phyloP scores from a whole-genome alignment of 345 rosid species.

The Salix koriyanagi region DNA sequence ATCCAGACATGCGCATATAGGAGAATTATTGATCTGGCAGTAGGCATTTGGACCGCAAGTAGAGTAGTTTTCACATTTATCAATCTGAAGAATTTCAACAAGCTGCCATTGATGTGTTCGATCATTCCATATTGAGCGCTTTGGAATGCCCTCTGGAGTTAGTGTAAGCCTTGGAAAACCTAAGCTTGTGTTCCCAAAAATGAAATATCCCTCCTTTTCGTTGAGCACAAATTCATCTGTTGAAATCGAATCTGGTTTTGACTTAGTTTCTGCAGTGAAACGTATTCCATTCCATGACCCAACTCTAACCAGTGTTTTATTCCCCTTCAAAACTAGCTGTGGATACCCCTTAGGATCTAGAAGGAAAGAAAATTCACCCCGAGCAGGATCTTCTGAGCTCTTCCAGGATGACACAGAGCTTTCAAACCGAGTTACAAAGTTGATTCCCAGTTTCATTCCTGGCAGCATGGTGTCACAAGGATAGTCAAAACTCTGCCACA shows the following conservation, averaged over 20 bases:
- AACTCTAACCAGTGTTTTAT: not conserved
- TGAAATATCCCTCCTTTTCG: not conserved
- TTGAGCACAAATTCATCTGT: not conserved
- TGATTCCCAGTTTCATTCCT: not conserved
- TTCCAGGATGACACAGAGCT: not conserved
- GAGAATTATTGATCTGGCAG: not conserved
- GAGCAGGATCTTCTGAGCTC: not conserved
- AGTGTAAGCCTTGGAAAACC: not conserved
- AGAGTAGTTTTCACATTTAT: not conserved
- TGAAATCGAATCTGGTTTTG: not conserved
- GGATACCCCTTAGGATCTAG: not conserved
- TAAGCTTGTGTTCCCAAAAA: not conserved
- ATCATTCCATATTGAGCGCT: not conserved
- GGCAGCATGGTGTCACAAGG: not conserved
- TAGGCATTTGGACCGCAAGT: not conserved
- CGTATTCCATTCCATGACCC: not conserved
- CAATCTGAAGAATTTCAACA: not conserved
- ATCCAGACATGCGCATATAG: not conserved
- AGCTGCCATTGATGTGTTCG: not conserved
- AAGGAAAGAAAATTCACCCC: not conserved
- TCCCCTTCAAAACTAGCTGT: not conserved
- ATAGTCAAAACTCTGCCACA: too few relatives aligned
- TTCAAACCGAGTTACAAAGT: not conserved
- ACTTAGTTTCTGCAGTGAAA: not conserved
- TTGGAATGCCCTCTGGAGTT: not conserved